A percentile compares a stretch with the other conserved stretches of the same genome.
phyloP scores from a whole-genome alignment of 2,329 filamentous ascomycete genomes.

The Pseudogymnoascus sp. region DNA sequence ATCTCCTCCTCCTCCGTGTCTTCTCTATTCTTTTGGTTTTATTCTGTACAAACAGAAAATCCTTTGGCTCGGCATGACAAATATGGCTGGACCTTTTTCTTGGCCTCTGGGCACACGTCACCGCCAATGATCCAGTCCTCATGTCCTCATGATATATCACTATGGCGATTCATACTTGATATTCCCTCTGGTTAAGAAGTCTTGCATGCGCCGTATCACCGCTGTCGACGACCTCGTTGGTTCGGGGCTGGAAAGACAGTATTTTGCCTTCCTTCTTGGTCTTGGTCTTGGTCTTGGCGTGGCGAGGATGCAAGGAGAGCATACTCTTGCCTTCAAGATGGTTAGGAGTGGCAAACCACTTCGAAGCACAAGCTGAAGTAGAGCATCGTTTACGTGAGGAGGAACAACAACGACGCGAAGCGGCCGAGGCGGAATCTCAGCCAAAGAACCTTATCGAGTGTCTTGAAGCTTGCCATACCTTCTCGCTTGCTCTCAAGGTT shows the following conservation, averaged over 20 bases:
- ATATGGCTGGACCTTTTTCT: neutral
- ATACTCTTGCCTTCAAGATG: neutral
- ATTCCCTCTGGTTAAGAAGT: neutral
- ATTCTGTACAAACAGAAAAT: neutral
- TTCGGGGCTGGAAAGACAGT: neutral
- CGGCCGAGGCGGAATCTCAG: neutral
- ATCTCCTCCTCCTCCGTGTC: neutral
- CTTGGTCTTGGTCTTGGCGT: neutral
- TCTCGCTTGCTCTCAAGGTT: slow-evolving; percentile 27
- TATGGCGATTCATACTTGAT: neutral
- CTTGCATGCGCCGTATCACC: neutral
- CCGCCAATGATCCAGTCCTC: neutral
- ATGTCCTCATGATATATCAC: neutral
- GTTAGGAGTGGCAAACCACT: too few species aligned
- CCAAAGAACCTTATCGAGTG: slow-evolving; percentile 18
- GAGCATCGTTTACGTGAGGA: neutral
- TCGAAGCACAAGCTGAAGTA: slow-evolving; percentile 9
- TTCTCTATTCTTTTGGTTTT: neutral
- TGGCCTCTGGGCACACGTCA: slow-evolving; percentile 3
- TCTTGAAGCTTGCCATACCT: slow-evolving; percentile 29
- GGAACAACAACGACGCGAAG: slow-evolving; percentile 17
- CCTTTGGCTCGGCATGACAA: neutral
- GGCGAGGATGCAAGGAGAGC: neutral
- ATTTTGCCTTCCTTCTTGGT: too few species aligned
- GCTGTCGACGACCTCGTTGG: neutral